Evolutionary conservation across 108 stramenopile genomes (phyloP).

Genomic region (Skeletonema menzelii): DNA sequence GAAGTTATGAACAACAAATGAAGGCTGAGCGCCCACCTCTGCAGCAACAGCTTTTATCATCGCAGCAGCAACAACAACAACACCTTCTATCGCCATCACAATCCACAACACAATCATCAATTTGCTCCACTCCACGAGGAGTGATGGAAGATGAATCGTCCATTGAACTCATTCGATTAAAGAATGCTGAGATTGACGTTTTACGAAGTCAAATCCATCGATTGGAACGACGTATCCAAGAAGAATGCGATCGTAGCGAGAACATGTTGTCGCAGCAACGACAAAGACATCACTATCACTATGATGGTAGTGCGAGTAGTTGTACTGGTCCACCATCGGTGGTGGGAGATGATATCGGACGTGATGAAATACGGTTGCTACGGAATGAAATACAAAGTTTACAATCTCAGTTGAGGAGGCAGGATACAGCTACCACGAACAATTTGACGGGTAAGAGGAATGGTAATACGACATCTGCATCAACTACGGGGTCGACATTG

Average conservation of each 20-base stretch:
- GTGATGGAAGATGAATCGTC: conserved; percentile 4
- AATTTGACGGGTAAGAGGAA: background rate
- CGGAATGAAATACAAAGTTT: conserved; percentile 20
- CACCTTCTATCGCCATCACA: background rate
- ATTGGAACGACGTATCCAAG: conserved; percentile 31
- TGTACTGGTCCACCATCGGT: background rate
- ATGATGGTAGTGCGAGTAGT: background rate
- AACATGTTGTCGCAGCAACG: background rate
- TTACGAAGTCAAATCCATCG: conserved; percentile 32
- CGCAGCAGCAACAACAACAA: background rate
- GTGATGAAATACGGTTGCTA: conserved; percentile 15
- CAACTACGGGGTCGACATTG: conserved; percentile 10
- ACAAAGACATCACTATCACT: background rate
- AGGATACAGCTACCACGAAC: background rate
- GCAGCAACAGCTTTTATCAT: background rate
- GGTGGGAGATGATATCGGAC: background rate
- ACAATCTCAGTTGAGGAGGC: conserved; percentile 2
- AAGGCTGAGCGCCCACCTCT: background rate
- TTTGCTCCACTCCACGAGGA: background rate
- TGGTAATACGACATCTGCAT: background rate
- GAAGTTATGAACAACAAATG: background rate
- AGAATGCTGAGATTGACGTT: conserved; percentile 34
- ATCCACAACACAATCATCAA: background rate
- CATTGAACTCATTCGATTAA: conserved; percentile 15
- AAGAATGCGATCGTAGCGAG: conserved; percentile 3